Evolutionary conservation across 495 filamentous ascomycete species (phyloP), one percentile per base, ranked within the genome.

Genomic region (Penicillium bovifimosum): DNA sequence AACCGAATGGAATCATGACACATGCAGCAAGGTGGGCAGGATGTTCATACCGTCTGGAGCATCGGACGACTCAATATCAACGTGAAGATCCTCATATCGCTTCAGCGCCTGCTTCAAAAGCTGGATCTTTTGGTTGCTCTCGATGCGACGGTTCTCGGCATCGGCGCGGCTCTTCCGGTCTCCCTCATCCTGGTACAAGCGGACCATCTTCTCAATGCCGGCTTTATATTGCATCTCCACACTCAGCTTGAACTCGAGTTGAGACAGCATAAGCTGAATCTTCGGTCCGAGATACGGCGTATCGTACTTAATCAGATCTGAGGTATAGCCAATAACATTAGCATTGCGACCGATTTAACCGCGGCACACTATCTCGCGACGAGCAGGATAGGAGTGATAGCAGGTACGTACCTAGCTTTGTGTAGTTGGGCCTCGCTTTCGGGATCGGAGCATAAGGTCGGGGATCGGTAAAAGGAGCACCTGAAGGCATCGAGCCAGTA

Each of bases 141-240:
- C 93, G 52, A 96, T 84, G 33, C 88, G 81, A 63, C 86, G 82
- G 29, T 83, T 87, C 62, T 95, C 89, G 20, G 93, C 95, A 72
- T 99, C 93, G 45, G 86, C 81, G 59, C 84, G 88, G 72, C 91
- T 96, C 75, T 95, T 96, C 52, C 90, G 84, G 62, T 99, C 93
- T n/a, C 93, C 92, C 69, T 97, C 93, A 74, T 97, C 91, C 68
- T 93, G 86, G 64, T 99, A 99, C 38, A 97, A 78, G 67, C 91
- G 89, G 36, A 95, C 88, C 95, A 99, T 99, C 77, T 99, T 99
- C 70, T 99, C 95, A 58, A 99, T 92, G 53, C 93, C 93, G 55
- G 95, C 95, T 60, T 97, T 93, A 72, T 99, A 99, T 71, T 99
- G 93, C 64, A 96, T 95, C 72, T 99, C 93, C 33, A 99, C 95